These are phyloP conservation scores for Alternaria consortialis DNA, from an alignment of 2,329 filamentous ascomycete genomes.

Conservation along the genomic window DNA sequence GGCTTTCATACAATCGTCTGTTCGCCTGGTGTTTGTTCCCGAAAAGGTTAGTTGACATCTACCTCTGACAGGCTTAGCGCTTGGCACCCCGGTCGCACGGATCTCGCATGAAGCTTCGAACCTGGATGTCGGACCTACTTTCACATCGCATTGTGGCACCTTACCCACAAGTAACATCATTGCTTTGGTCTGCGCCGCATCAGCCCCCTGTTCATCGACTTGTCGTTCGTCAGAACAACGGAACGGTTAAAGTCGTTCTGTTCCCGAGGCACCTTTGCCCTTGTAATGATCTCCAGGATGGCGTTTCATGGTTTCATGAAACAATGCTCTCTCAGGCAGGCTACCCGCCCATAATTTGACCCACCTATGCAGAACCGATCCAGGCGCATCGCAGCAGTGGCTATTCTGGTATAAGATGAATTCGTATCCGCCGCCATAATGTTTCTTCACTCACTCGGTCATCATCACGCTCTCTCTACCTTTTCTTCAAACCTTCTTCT, in stretches of 20 bases:
- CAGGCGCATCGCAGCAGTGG: neutral
- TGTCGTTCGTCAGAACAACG: neutral
- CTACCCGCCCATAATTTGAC: conserved; percentile 7
- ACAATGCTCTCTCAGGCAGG: conserved; percentile 14
- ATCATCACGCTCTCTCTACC: conserved; percentile 6
- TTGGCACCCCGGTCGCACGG: conserved; percentile 2
- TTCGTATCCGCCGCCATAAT: neutral
- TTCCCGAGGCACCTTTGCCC: conserved; percentile 4
- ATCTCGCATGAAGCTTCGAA: neutral
- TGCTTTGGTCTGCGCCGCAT: neutral
- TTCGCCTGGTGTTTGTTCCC: conserved; percentile 6
- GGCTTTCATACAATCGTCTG: neutral
- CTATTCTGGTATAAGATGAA: conserved; percentile 8
- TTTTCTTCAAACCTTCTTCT: conserved; percentile 9
- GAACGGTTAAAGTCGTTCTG: conserved; percentile 2
- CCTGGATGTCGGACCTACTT: neutral
- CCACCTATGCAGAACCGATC: neutral
- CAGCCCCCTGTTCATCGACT: neutral
- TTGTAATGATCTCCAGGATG: conserved; percentile 36
- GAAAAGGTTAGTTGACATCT: conserved; percentile 3
- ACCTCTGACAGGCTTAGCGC: conserved; percentile 12
- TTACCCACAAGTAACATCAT: neutral
- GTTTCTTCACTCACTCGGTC: conserved; percentile 11
- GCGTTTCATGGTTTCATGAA: conserved; percentile 32
- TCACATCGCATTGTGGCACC: conserved; percentile 1